phyloP scores from a whole-genome alignment of 805 yeast species.

The Candida peoriensis region DNA sequence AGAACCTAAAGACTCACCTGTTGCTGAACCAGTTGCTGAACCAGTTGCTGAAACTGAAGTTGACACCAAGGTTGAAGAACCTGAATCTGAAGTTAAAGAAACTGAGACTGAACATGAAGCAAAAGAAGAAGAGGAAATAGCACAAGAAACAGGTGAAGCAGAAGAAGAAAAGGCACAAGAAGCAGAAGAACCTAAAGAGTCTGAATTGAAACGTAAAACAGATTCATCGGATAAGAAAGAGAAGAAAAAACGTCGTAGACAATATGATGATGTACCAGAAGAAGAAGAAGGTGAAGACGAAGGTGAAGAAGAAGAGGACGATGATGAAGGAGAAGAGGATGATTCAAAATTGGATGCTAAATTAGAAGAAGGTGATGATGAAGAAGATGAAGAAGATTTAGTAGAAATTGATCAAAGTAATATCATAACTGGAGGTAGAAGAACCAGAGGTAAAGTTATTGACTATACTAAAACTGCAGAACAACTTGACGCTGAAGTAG shows the following conservation, averaged over 20 bases:
- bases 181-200: conserved; percentile 18
- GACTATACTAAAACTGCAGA: conserved; percentile 81
- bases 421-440: conserved; percentile 78
- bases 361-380: conserved; percentile 47
- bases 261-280: conserved; percentile 58
- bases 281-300: conserved; percentile 39
- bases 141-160: conserved; percentile 2
- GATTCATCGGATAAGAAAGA: conserved; percentile 29
- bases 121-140: conserved; percentile 6
- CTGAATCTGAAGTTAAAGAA: too few relatives aligned
- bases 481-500: conserved; percentile 44
- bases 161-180: conserved; percentile 12
- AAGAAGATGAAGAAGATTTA: conserved; percentile 72
- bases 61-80: conserved; percentile 15
- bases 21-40: conserved; percentile 2
- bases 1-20: conserved; percentile 17
- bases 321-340: conserved; percentile 38
- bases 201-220: conserved; percentile 22
- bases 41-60: conserved; percentile 8
- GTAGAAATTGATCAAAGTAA: conserved; percentile 77
- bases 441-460: conserved; percentile 86
- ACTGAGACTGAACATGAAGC: too few relatives aligned
- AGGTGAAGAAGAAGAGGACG: conserved; percentile 39
- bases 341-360: conserved; percentile 45
- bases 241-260: conserved; percentile 54